phyloP scores from a whole-genome alignment of 2,329 filamentous ascomycete genomes.

The Tolypocladium tundrense region DNA sequence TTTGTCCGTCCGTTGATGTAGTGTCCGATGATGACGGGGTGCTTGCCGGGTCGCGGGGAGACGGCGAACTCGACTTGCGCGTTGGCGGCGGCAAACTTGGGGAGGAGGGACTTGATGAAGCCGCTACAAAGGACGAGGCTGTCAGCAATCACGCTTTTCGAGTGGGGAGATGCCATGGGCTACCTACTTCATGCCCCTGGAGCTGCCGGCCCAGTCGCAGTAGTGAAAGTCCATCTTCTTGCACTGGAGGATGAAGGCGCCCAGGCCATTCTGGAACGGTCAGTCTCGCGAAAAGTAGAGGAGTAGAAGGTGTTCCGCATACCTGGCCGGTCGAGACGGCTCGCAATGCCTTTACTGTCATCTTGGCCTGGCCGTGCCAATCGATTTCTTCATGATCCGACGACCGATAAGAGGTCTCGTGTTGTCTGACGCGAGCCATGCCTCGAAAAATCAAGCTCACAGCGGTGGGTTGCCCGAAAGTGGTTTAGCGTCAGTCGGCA shows the following conservation, averaged over 20 bases:
- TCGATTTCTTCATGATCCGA: constrained; percentile 17
- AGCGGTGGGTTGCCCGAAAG: constrained; percentile 4
- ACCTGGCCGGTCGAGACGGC: constrained; percentile 45
- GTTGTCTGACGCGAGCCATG: background rate
- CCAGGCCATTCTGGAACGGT: constrained; percentile 72
- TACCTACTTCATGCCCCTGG: constrained; percentile 81
- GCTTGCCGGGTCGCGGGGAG: constrained; percentile 78
- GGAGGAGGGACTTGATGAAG: constrained; percentile 71
- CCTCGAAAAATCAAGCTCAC: constrained; percentile 5
- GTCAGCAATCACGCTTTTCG: background rate
- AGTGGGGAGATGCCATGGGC: background rate
- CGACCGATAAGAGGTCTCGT: constrained; percentile 10
- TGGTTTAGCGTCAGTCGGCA: constrained; percentile 15
- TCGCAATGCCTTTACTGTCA: constrained; percentile 46
- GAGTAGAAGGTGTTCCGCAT: constrained; percentile 6
- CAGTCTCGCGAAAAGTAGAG: constrained; percentile 2
- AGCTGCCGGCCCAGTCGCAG: constrained; percentile 93
- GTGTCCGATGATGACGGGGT: constrained; percentile 79
- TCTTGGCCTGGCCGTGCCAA: constrained; percentile 26
- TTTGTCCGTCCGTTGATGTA: constrained; percentile 89
- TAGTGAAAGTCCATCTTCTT: constrained; percentile 93
- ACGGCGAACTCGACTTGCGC: constrained; percentile 87
- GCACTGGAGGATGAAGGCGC: constrained; percentile 95
- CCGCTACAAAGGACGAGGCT: constrained; percentile 37
- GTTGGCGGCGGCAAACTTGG: constrained; percentile 68